phyloP scores from a whole-genome alignment of 2,329 filamentous ascomycete species.

The Elsinoe perseae region DNA sequence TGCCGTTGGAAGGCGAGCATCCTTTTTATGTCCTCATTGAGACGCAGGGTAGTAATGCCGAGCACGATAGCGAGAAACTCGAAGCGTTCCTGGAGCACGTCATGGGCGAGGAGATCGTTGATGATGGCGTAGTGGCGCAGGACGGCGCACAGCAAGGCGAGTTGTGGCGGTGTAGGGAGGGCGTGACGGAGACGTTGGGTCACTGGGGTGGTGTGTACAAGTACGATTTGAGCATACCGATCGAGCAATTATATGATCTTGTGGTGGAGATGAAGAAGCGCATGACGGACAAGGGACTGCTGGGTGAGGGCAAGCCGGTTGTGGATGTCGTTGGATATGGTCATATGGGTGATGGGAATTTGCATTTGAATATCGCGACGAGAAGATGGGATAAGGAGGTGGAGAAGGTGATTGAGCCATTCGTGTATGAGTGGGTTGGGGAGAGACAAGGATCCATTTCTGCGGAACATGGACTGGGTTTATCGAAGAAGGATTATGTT shows the following conservation, averaged over 20 bases:
- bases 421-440: slow-evolving; percentile 94
- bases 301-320: slow-evolving; percentile 67
- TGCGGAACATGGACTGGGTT: slow-evolving; percentile 86
- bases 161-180: slow-evolving; percentile 89
- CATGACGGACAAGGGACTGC: slow-evolving; percentile 64
- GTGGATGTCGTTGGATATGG: slow-evolving; percentile 91
- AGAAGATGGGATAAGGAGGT: slow-evolving; percentile 78
- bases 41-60: slow-evolving; percentile 87
- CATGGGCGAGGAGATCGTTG: slow-evolving; percentile 77
- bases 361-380: slow-evolving; percentile 85
- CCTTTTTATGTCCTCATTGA: slow-evolving; percentile 97
- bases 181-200: slow-evolving; percentile 78
- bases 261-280: slow-evolving; percentile 76
- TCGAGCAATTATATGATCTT: slow-evolving; percentile 76
- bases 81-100: slow-evolving; percentile 85
- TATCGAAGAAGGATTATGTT: slow-evolving; percentile 94
- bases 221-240: slow-evolving; percentile 92
- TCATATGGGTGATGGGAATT: slow-evolving; percentile 94
- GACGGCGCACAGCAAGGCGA: slow-evolving; percentile 81
- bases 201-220: slow-evolving; percentile 97
- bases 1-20: slow-evolving; percentile 73
- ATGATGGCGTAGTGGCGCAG: slow-evolving; percentile 85
- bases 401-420: slow-evolving; percentile 83
- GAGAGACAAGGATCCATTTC: slow-evolving; percentile 87
- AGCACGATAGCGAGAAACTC: slow-evolving; percentile 88